Evolutionary conservation across 1,284 basidiomycete species (phyloP).

Genomic region (Cystobasidium sp.): DNA sequence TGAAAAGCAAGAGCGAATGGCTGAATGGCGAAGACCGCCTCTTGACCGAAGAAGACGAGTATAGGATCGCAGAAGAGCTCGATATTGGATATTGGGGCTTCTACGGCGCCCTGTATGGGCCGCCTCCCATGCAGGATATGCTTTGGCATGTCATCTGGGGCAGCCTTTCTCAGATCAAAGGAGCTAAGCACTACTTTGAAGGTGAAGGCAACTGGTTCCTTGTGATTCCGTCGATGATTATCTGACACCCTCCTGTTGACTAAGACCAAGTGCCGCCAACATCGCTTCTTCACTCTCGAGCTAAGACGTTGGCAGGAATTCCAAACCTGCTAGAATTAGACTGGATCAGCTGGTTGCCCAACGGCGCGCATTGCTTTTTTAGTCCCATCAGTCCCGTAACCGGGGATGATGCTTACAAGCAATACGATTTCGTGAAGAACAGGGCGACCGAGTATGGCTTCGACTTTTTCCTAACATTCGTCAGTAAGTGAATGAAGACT

Average conservation of each 20-base stretch:
- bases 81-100: slow-evolving; percentile 47
- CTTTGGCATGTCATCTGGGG: slow-evolving; percentile 49
- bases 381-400: slow-evolving; percentile 48
- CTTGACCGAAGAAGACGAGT: slow-evolving; percentile 43
- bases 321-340: slow-evolving; percentile 50
- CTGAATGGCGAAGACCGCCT: slow-evolving; percentile 31
- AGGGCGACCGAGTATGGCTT: slow-evolving; percentile 48
- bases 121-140: slow-evolving; percentile 43
- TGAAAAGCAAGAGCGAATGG: slow-evolving; percentile 46
- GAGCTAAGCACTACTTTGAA: slow-evolving; percentile 46
- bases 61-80: slow-evolving; percentile 38
- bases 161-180: slow-evolving; percentile 48
- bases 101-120: slow-evolving; percentile 52
- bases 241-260: not conserved
- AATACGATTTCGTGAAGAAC: slow-evolving; percentile 44
- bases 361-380: slow-evolving; percentile 51
- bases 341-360: slow-evolving; percentile 50
- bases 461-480: slow-evolving; percentile 49
- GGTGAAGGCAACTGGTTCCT: slow-evolving; percentile 5
- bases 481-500: not conserved
- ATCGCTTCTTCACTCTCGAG: slow-evolving; percentile 49
- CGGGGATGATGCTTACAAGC: slow-evolving; percentile 46
- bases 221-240: not conserved
- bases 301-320: slow-evolving; percentile 51
- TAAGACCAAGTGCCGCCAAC: not conserved